Conservation (phyloP, 1,284 basidiomycete genomes). For the Heterobasidion occidentale region DNA sequence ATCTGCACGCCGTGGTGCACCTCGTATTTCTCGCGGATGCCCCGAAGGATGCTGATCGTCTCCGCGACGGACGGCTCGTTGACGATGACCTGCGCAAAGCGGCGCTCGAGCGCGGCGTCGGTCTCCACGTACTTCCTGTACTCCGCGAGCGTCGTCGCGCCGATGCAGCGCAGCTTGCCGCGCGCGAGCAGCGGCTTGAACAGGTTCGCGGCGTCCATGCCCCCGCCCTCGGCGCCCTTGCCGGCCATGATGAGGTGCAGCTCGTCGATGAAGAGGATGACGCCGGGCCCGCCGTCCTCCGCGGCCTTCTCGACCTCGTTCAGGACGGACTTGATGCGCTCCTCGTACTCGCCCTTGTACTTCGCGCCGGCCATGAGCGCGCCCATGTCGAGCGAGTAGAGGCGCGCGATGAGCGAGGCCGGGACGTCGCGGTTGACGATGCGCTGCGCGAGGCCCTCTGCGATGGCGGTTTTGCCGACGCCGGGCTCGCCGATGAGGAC, state of each 20-base stretch:
- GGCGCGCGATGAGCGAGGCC: slow-evolving; percentile 74
- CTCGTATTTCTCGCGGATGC: slow-evolving; percentile 79
- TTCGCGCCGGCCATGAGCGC: slow-evolving; percentile 95
- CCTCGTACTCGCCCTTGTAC: slow-evolving; percentile 97
- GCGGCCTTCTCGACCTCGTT: slow-evolving; percentile 91
- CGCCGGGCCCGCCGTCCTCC: slow-evolving; percentile 66
- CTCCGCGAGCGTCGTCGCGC: slow-evolving; percentile 90
- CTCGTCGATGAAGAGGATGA: slow-evolving; percentile 96
- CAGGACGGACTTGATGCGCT: slow-evolving; percentile 90
- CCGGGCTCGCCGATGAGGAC: slow-evolving; percentile 92
- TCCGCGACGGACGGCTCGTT: slow-evolving; percentile 90
- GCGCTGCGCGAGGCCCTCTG: slow-evolving; percentile 93
- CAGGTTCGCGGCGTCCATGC: slow-evolving; percentile 84
- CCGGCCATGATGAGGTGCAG: slow-evolving; percentile 90
- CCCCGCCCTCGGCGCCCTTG: slow-evolving; percentile 63
- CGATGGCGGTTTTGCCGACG: slow-evolving; percentile 91
- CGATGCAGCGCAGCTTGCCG: slow-evolving; percentile 86
- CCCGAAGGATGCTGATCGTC: slow-evolving; percentile 90
- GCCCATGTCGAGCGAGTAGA: slow-evolving; percentile 91
- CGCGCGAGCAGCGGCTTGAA: slow-evolving; percentile 89
- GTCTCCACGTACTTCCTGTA: slow-evolving; percentile 97
- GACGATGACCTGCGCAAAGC: slow-evolving; percentile 92
- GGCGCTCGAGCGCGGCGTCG: slow-evolving; percentile 88
- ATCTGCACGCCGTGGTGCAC: slow-evolving; percentile 90
- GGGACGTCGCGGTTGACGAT: slow-evolving; percentile 95